phyloP scores from a whole-genome alignment of 2,329 filamentous ascomycete genomes.

The Didymella pomorum region DNA sequence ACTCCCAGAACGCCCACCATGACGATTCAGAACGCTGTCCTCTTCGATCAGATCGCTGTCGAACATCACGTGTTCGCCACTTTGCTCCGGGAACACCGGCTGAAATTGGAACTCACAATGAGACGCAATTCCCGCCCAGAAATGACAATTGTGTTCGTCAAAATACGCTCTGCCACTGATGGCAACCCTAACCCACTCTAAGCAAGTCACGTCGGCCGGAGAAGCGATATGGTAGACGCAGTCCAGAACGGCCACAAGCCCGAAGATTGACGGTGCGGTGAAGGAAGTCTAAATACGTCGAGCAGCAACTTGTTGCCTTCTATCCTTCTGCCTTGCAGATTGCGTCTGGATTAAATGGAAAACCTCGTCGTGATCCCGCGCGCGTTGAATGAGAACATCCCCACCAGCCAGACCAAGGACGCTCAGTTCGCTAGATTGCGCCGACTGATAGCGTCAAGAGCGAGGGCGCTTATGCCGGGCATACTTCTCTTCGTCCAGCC shows the following conservation, averaged over 20 bases:
- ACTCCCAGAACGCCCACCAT: conserved; percentile 59
- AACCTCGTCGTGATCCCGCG: not conserved
- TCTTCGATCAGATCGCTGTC: conserved; percentile 61
- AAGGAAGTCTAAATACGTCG: too few relatives aligned
- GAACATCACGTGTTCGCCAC: conserved; percentile 68
- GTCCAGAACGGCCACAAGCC: conserved; percentile 56
- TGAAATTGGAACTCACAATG: conserved; percentile 67
- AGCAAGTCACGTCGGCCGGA: conserved; percentile 67
- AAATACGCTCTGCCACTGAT: conserved; percentile 63
- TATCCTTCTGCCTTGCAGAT: not conserved
- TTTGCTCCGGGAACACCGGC: conserved; percentile 68
- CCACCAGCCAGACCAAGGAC: not conserved
- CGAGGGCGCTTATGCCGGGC: conserved; percentile 41
- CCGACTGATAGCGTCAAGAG: conserved; percentile 23
- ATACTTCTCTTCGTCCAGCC: conserved; percentile 33
- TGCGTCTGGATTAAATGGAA: not conserved
- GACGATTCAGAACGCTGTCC: conserved; percentile 60
- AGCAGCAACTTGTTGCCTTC: conserved; percentile 2
- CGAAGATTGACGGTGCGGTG: too few relatives aligned
- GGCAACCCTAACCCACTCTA: conserved; percentile 64
- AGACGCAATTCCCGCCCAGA: conserved; percentile 69
- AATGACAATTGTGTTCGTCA: conserved; percentile 64
- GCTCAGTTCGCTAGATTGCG: not conserved
- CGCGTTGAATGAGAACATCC: too few relatives aligned
- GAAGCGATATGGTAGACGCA: conserved; percentile 59